Evolutionary conservation across 2,329 filamentous ascomycete genomes (phyloP).

Genomic region (Cryphonectria nitschkei): DNA sequence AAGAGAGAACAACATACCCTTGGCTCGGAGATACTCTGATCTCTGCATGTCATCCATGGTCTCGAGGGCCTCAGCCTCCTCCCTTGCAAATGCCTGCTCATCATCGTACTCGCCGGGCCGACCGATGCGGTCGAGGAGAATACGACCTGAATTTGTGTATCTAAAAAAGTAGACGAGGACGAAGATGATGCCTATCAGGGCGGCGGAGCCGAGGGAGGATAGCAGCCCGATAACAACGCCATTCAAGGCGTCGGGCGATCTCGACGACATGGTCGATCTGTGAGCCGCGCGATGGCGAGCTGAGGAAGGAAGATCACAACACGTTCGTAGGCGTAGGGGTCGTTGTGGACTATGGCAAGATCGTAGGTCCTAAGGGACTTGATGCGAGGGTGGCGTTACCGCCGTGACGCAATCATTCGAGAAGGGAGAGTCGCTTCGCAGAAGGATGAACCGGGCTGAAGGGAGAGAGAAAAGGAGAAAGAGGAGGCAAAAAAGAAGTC

Average conservation of each 20-base stretch:
- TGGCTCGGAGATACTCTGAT: slow-evolving; percentile 90
- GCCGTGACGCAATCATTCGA: slow-evolving; percentile 31
- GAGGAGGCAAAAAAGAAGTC: slow-evolving; percentile 11
- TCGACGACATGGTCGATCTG: slow-evolving; percentile 30
- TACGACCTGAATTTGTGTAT: slow-evolving; percentile 85
- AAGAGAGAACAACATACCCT: slow-evolving; percentile 64
- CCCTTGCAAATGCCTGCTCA: slow-evolving; percentile 89
- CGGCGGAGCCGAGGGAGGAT: slow-evolving; percentile 90
- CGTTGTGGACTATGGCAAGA: slow-evolving; percentile 9
- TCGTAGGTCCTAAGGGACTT: slow-evolving; percentile 16
- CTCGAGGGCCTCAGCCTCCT: slow-evolving; percentile 94
- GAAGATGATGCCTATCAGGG: slow-evolving; percentile 79
- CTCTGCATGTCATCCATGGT: slow-evolving; percentile 92
- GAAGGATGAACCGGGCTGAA: not conserved
- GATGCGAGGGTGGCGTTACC: slow-evolving; percentile 32
- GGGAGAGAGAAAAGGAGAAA: not conserved
- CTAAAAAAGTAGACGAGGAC: slow-evolving; percentile 90
- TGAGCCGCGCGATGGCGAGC: slow-evolving; percentile 6
- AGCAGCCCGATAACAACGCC: slow-evolving; percentile 94
- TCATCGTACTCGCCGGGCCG: slow-evolving; percentile 96
- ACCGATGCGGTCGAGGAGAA: slow-evolving; percentile 90
- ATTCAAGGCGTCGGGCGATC: slow-evolving; percentile 53
- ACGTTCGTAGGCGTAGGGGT: not conserved
- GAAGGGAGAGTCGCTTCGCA: slow-evolving; percentile 21
- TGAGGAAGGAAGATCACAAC: no score